A percentile compares a stretch with the other conserved stretches of the same genome.
Evolutionary conservation across 176 grass and related monocot species (phyloP).

Genomic region (Aechmea fasciata): DNA sequence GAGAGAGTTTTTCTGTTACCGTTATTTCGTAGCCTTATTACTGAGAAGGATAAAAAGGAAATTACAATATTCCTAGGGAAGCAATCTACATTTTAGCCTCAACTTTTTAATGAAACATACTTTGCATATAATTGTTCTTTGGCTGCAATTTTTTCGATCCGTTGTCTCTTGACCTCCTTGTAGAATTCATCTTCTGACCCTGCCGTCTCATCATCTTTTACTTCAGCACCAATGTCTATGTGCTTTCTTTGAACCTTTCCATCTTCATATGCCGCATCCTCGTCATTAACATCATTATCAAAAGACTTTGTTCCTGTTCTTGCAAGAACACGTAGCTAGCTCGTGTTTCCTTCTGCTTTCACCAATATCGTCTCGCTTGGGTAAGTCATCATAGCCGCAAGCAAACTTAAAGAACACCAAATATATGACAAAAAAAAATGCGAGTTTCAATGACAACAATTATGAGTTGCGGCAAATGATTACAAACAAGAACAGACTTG

Average conservation of each 20-base stretch:
- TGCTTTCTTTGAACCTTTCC: conserved; percentile 12
- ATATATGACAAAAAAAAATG: no score
- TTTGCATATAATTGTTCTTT: conserved; percentile 43
- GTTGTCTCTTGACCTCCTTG: conserved; percentile 53
- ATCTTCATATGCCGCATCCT: conserved; percentile 25
- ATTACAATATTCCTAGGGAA: no score
- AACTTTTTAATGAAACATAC: conserved; percentile 22
- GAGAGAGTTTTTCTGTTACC: no score
- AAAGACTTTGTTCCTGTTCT: conserved; percentile 35
- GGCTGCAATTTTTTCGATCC: conserved; percentile 38
- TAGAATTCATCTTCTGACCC: no score
- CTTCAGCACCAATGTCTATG: conserved; percentile 16
- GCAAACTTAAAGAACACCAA: no score
- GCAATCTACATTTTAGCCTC: no score
- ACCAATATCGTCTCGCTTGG: conserved; percentile 87
- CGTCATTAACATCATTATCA: conserved; percentile 35
- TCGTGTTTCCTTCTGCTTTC: conserved; percentile 79
- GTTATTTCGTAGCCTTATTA: no score
- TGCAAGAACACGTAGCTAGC: conserved; percentile 70
- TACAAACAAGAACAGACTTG: no score
- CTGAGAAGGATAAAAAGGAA: no score
- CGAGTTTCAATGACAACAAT: not conserved
- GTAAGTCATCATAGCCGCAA: conserved; percentile 62
- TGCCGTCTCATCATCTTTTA: conserved; percentile 13
- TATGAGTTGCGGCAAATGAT: not conserved